Evolutionary conservation across 2,329 filamentous ascomycete species (phyloP).

Genomic region (Fusarium veterinarium): DNA sequence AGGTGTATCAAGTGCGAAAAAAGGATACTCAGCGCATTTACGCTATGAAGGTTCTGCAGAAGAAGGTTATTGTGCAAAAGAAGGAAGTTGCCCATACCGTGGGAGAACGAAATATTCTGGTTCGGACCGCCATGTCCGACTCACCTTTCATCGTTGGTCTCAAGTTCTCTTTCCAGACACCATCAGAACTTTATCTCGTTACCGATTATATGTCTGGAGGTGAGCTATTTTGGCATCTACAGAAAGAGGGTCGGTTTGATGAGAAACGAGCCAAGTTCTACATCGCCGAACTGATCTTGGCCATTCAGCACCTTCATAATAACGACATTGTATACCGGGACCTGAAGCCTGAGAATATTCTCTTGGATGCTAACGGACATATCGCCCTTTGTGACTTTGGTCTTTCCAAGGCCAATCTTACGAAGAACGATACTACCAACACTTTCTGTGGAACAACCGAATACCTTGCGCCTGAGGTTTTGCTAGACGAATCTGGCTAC

Average conservation of each 20-base stretch:
- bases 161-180: conserved; percentile 98
- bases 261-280: conserved; percentile 98
- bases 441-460: conserved; percentile 99
- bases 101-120: conserved; percentile 95
- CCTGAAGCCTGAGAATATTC: conserved; percentile 96
- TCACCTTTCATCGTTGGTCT: conserved; percentile 98
- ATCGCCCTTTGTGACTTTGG: conserved; percentile 98
- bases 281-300: conserved; percentile 95
- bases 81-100: conserved; percentile 98
- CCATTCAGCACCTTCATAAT: conserved; percentile 93
- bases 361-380: conserved; percentile 96
- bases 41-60: conserved; percentile 98
- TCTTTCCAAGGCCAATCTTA: conserved; percentile 95
- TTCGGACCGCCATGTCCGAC: conserved; percentile 93
- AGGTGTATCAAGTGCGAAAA: conserved; percentile 98
- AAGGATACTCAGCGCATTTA: conserved; percentile 96
- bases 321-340: conserved; percentile 99
- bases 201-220: conserved; percentile 99
- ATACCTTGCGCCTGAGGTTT: conserved; percentile 93
- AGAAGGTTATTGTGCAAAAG: conserved; percentile 99
- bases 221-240: conserved; percentile 97
- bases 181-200: conserved; percentile 96
- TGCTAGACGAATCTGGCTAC: conserved; percentile 96
- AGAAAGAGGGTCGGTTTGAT: conserved; percentile 95
- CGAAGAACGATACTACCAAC: conserved; percentile 97